Percentiles rank a stretch among this genome's conserved stretches.
These are phyloP conservation scores for Tephrocybe sp. DNA, from an alignment of 768 basidiomycete species.

Conservation along the genomic window DNA sequence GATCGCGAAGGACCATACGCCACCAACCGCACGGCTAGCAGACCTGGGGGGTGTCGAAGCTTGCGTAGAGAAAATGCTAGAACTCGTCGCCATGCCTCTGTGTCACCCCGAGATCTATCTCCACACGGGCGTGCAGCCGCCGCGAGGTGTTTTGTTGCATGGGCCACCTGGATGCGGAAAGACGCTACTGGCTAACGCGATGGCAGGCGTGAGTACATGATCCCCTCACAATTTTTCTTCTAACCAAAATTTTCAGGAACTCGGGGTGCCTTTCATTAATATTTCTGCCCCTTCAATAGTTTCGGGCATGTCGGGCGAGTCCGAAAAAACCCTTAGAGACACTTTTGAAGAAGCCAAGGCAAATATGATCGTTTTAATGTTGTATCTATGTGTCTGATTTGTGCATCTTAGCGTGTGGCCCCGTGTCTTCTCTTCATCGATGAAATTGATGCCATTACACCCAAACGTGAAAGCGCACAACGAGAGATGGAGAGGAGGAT, in stretches of 20 bases:
- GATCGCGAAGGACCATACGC: conserved; percentile 62
- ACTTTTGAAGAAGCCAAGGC: conserved; percentile 98
- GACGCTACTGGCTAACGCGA: conserved; percentile 90
- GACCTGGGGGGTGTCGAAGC: conserved; percentile 86
- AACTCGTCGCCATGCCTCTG: conserved; percentile 95
- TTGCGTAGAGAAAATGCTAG: conserved; percentile 90
- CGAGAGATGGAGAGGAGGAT: conserved; percentile 98
- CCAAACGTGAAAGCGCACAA: conserved; percentile 96
- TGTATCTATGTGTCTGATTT: background rate
- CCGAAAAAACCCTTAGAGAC: conserved; percentile 93
- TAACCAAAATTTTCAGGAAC: conserved; percentile 57
- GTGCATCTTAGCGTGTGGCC: conserved; percentile 63
- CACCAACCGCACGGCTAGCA: conserved; percentile 75
- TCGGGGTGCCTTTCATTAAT: conserved; percentile 89
- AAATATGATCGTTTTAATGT: no score
- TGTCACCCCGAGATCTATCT: conserved; percentile 95
- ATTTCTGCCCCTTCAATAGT: conserved; percentile 96
- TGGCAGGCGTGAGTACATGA: conserved; percentile 76
- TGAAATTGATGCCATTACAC: conserved; percentile 97
- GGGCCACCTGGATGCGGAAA: conserved; percentile 98
- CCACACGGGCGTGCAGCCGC: conserved; percentile 90
- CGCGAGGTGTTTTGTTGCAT: conserved; percentile 88
- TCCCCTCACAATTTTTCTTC: background rate
- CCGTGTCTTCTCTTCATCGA: conserved; percentile 96
- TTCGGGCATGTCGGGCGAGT: conserved; percentile 98